Base-by-base conservation (phyloP, 2,329 filamentous ascomycete species). In the Onygenales sp. region DNA sequence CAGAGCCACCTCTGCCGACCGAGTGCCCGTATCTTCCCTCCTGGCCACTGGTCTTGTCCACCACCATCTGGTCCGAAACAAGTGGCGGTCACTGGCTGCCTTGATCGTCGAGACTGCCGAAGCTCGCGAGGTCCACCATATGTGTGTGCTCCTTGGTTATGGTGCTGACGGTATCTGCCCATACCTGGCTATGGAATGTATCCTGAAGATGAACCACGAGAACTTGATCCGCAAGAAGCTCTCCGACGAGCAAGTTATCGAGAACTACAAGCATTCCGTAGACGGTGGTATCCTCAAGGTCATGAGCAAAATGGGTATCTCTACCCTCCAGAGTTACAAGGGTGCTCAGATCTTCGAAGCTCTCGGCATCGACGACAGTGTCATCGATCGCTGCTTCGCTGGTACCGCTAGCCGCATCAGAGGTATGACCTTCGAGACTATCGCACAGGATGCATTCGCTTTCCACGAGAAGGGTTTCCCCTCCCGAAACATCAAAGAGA, bases 261-360 rank as follows among this genome's bases (percentile, higher is more conserved):
- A 86, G 64, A 97, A 97, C 76, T 97, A 96, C 80, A 95, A 94
- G 75, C 88, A 94, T 71, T 96, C 92, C 58, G 92, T 88, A 64
- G 91, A 96, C 62, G 92, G 92, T 66, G 92, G 92, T 75, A 95
- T 97, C 59, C 78, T 97, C 59, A 97, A 97, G 74, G 92, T 97
- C 69, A 97, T 97, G 92, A 93, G 87, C 71, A 97, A 97, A 79
- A 97, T 97, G 92, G 92, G 92, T 76, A 97, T 97, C 59, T 96
- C 92, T 6, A 97, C 92, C 35, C 78, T 97, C 45, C 89, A 92
- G 66, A 92, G 87, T 61, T 97, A 97, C 78, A 97, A 97, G 78
- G 92, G 92, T 66, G 92, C 92, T 53, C 92, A 97, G 75, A 97
- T 97, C 59, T 97, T 96, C 62, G 92, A 97, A 70, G 90, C 91